Base-by-base conservation (phyloP, 768 basidiomycete genomes). In the Tylopilus sp. region DNA sequence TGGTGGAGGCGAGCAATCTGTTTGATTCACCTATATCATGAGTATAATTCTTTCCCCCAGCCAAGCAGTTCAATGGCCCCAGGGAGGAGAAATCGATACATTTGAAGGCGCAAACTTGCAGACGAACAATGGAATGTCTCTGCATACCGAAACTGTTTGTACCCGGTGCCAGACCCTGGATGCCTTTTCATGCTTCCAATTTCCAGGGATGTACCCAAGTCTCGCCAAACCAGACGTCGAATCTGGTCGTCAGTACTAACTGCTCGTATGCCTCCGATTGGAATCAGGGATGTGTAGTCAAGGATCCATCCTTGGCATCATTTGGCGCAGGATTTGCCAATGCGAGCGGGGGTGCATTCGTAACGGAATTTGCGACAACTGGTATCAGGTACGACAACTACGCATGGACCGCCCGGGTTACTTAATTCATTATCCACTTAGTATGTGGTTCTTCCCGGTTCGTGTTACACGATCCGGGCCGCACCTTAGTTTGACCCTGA, bases 101-200 rank as follows among this genome's bases (percentile, higher is more conserved):
- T 81, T 93, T 53, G 91, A 94, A 67, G 87, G 84, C 30, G 85
- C 93, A 56, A 93, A 94, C 69, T 64, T 78, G 45, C 78, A 78
- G 37, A 74, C 75, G 4, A 71, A 74, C 49, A 89, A 86, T 56
- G 86, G 87, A 64, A 83, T 87, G 77, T 80, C 91, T 0, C 72
- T 92, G 16, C 91, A 92, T 66, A 89, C 89, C 0, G 73, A 76
- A 36, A 67, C 80, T 0, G 79, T 77, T 52, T 24, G 75, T 66
- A 50, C 26, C 24, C 16, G 48, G 45, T 31, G 42, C 29, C 19
- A 16, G 37, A 22, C 1, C n/a, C 43, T 19, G 25, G 21, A 50
- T 17, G 9, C 8, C 48, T 28, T 24, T 26, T 52, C 49, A 53
- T 10, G 14, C 13, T 34, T 45, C 1, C 13, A 29, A 26, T 30